Evolutionary conservation across 2,329 filamentous ascomycete genomes (phyloP).

Genomic region (Sarocladium brachiariae): DNA sequence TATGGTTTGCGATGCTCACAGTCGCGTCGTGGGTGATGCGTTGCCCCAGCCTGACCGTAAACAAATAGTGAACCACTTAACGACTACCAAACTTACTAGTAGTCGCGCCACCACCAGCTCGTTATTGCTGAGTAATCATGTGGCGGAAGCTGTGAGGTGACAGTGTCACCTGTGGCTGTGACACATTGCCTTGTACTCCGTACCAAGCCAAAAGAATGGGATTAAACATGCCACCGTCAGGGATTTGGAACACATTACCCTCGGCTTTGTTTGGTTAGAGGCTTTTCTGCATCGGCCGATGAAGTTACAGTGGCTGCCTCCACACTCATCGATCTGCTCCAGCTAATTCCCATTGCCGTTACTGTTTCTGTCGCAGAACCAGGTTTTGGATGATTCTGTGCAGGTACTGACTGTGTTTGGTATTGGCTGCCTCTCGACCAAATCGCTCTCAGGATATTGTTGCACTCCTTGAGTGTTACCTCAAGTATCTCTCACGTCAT

Average conservation of each 20-base stretch:
- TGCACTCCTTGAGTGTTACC: background rate
- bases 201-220: background rate
- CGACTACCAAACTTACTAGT: background rate
- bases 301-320: background rate
- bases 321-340: background rate
- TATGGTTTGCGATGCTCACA: background rate
- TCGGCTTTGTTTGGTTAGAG: background rate
- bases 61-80: too few relatives aligned
- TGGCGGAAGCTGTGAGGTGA: background rate
- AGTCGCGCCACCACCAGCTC: too few relatives aligned
- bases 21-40: background rate
- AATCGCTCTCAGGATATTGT: background rate
- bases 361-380: constrained; percentile 2
- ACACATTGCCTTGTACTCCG: background rate
- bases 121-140: background rate
- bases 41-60: background rate
- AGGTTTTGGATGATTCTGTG: background rate
- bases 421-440: constrained; percentile 1
- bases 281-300: constrained; percentile 1
- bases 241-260: background rate
- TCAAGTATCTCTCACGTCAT: background rate
- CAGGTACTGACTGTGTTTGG: background rate
- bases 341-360: background rate
- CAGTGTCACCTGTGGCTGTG: too few relatives aligned
- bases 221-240: background rate